Base-by-base conservation (phyloP, 495 filamentous ascomycete species). In the Lophiotrema nucula region DNA sequence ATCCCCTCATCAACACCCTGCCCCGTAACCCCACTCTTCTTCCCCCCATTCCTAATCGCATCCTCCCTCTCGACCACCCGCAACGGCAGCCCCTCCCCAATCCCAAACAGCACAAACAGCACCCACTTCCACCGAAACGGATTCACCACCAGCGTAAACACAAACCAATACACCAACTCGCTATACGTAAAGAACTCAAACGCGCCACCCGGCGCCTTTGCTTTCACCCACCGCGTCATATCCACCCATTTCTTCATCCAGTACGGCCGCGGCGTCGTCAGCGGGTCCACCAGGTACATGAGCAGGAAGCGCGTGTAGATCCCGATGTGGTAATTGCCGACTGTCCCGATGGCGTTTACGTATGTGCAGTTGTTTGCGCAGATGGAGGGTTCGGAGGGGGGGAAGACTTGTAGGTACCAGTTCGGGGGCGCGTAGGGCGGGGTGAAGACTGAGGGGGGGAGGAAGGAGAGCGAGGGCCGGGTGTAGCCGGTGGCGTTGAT, bases 171-270 rank as follows among this genome's bases (percentile, higher is more conserved):
- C 11, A 89, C 64, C 46, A 95, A 73, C 69, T 95, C 89, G 1
- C 84, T 77, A 64, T 95, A 93, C 0, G 90, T 93, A 69, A 93
- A 92, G 75, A 95, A 92, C 64, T 92, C 88, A 66, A 92, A 90
- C 0, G 88, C 86, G 1, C 79, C 80, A 0, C 56, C 62, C 0
- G 89, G 88, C 0, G 86, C 80, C 19, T 78, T 72, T 4, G 64
- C 62, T 72, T 95, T 95, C 65, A 93, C 72, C 28, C 81, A 67
- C n/a, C 81, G 77, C 6, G 90, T 95, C 77, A 92, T 87, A 65
- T 88, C 85, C 63, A 95, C 89, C 90, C 90, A 95, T 4, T 80
- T 75, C 72, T 86, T 83, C 89, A 93, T 95, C 78, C 84, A 83
- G 21, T 78, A 81, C 28, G 83, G 77, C 1, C 77, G 81, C 0